Conservation (phyloP, 1,284 basidiomycete genomes). For the Tilletia caries region DNA sequence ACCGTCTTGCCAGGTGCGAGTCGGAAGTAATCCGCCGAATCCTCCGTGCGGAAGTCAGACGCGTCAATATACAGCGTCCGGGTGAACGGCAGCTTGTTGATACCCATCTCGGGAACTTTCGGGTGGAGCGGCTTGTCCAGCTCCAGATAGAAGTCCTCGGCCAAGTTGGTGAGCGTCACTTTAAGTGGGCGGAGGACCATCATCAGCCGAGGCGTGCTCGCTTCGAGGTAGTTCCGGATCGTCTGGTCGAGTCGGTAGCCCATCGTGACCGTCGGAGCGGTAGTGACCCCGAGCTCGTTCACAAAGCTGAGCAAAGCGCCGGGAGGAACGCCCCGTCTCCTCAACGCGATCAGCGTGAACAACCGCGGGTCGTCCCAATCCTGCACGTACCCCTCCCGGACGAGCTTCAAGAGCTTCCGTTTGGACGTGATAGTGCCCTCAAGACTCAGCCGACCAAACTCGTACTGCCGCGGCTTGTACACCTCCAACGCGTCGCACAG, state of each 20-base stretch:
- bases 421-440: slow-evolving; percentile 97
- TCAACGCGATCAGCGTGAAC: slow-evolving; percentile 91
- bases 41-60: slow-evolving; percentile 87
- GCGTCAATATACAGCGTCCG: slow-evolving; percentile 86
- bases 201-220: slow-evolving; percentile 79
- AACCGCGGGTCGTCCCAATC: slow-evolving; percentile 99
- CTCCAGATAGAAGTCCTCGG: slow-evolving; percentile 77
- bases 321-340: slow-evolving; percentile 89
- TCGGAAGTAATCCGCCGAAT: slow-evolving; percentile 94
- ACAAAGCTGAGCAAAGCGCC: slow-evolving; percentile 92
- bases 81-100: slow-evolving; percentile 79
- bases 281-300: slow-evolving; percentile 86
- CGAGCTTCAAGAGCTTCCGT: slow-evolving; percentile 87
- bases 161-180: slow-evolving; percentile 71
- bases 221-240: slow-evolving; percentile 85
- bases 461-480: slow-evolving; percentile 97
- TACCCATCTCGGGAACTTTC: slow-evolving; percentile 84
- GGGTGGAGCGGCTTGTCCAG: slow-evolving; percentile 92
- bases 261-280: slow-evolving; percentile 63
- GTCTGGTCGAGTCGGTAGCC: slow-evolving; percentile 87
- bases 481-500: slow-evolving; percentile 92
- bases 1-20: slow-evolving; percentile 96
- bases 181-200: slow-evolving; percentile 90
- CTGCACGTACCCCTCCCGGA: slow-evolving; percentile 75
- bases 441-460: slow-evolving; percentile 88